Base-by-base conservation (phyloP, 1,139 yeast genomes). In the Taiozyma sp. region DNA sequence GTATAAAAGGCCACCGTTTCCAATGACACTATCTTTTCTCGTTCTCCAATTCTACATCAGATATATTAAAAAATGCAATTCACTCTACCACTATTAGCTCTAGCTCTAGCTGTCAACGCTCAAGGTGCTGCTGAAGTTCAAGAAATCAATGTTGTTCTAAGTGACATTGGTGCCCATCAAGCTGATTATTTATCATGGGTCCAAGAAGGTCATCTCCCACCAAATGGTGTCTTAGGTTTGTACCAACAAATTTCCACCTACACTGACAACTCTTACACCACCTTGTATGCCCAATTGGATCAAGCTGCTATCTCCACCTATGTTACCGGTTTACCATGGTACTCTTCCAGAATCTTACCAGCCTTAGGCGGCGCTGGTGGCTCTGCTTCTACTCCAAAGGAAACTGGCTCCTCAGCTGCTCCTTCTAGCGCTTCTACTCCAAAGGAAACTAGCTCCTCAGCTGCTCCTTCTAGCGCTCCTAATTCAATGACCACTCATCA, bases 321-420 rank as follows among this genome's bases (percentile, higher is more conserved):
- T 57, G 68, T 68, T 28, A 68, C 75, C 40, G 69, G 62, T 43
- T 63, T 74, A 48, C 75, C 77, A 60, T 73, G 77, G 77, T 73
- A 72, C 61, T 68, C 74, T 13, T 55, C 68, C 48, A 71, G 77
- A 68, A 54, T 68, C 43, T 59, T 53, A 11, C 62, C 66, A 41
- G 54, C 57, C 45, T 56, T 70, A 41, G 64, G 56, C 34, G 63
- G 65, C 9, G 58, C 64, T 52, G 35, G 26, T 24, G 26, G 2
- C 7, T 24, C 62, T 47, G 61, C 57, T 22, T 53, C 69, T 26
- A 55, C 61, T 32, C 55, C 62, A 24, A 16, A 32, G n/a, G 42
- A 24, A 42, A 21, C 46, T 34, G 35, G 42, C 24, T 45, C 24
- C 9, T 34, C 26, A 2, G 34, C 46, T 16, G 16, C 28, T 24